Evolutionary conservation across 2,329 filamentous ascomycete genomes (phyloP).

Genomic region (Penicillium sp.): DNA sequence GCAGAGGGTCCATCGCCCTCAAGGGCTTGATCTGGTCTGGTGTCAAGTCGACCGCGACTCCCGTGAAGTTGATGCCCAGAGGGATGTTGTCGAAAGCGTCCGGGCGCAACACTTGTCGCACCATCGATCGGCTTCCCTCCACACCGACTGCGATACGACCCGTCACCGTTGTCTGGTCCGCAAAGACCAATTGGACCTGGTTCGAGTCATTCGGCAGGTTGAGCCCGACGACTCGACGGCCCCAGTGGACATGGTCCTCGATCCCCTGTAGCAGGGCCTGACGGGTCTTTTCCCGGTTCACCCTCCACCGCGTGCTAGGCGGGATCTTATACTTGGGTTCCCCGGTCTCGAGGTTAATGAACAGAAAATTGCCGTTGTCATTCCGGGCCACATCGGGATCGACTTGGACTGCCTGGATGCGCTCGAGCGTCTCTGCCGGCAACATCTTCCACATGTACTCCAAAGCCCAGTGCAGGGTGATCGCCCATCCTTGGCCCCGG

Average conservation of each 20-base stretch:
- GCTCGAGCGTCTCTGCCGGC: conserved; percentile 19
- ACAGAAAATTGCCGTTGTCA: conserved; percentile 34
- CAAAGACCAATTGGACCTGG: conserved; percentile 15
- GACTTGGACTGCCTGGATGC: conserved; percentile 29
- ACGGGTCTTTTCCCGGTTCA: conserved; percentile 32
- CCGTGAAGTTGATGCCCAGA: conserved; percentile 30
- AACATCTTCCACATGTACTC: conserved; percentile 29
- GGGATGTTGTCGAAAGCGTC: conserved; percentile 26
- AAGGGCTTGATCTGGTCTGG: conserved; percentile 60
- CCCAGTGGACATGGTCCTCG: conserved; percentile 30
- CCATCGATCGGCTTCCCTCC: conserved; percentile 30
- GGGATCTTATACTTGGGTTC: conserved; percentile 37
- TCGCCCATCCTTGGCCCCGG: conserved; percentile 35
- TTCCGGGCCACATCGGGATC: conserved; percentile 29
- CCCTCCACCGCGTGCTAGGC: conserved; percentile 33
- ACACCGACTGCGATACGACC: conserved; percentile 27
- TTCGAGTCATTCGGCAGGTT: conserved; percentile 2
- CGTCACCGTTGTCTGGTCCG: conserved; percentile 10
- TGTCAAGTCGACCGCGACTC: conserved; percentile 45
- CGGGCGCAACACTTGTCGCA: conserved; percentile 30
- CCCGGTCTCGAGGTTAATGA: conserved; percentile 35
- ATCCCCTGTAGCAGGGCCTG: conserved; percentile 26
- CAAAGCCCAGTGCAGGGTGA: conserved; percentile 34
- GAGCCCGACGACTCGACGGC: conserved; percentile 18
- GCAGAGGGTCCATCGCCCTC: conserved; percentile 56